These are phyloP conservation scores for Lactarius deliciosus DNA, from an alignment of 768 basidiomycete species.

Conservation along the genomic window DNA sequence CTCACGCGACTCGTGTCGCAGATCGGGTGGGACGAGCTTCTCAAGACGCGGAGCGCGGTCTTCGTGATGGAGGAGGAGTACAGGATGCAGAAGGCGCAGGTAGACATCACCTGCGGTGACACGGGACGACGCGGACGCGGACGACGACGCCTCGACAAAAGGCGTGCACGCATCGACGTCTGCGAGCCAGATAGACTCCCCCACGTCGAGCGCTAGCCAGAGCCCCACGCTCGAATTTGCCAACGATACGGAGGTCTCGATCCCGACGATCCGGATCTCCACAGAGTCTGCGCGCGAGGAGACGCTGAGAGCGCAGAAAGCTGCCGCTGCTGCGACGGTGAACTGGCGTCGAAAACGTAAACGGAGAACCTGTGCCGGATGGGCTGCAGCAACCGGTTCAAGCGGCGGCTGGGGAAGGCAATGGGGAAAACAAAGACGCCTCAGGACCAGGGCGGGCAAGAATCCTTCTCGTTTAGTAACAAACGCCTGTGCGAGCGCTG, in stretches of 20 bases:
- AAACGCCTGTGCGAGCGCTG: constrained; percentile 96
- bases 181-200: constrained; percentile 30
- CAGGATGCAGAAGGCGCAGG: constrained; percentile 88
- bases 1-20: constrained; percentile 88
- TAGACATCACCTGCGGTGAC: constrained; percentile 52
- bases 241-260: constrained; percentile 35
- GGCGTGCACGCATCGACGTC: constrained; percentile 49
- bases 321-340: constrained; percentile 41
- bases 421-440: constrained; percentile 34
- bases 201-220: constrained; percentile 28
- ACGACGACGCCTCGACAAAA: constrained; percentile 72
- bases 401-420: constrained; percentile 40
- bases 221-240: constrained; percentile 32
- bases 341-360: constrained; percentile 41
- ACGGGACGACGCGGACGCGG: constrained; percentile 38
- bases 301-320: constrained; percentile 43
- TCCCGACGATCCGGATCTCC: constrained; percentile 60
- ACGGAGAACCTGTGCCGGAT: constrained; percentile 34
- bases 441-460: constrained; percentile 39
- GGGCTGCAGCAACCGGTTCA: constrained; percentile 44
- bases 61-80: constrained; percentile 99
- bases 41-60: constrained; percentile 90
- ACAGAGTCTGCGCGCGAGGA: constrained; percentile 53
- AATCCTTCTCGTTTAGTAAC: constrained; percentile 89
- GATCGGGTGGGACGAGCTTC: constrained; percentile 98